Evolutionary conservation across 2,329 filamentous ascomycete species (phyloP).

Genomic region (Ophiostoma himal-ulmi): DNA sequence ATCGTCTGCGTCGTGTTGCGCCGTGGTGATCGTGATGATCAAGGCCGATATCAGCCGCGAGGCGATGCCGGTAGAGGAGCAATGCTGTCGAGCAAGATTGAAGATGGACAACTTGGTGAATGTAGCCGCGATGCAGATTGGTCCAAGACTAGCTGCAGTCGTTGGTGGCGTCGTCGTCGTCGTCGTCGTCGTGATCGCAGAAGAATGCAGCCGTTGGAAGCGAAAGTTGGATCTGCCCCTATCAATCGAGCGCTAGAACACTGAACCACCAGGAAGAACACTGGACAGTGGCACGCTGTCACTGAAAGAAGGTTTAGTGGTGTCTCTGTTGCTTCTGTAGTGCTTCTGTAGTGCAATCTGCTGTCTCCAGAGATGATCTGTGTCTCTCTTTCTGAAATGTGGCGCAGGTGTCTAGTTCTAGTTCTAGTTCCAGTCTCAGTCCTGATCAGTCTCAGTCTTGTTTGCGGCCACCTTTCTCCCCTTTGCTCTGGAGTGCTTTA

Average conservation of each 20-base stretch:
- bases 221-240: background rate
- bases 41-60: background rate
- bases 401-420: background rate
- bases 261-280: background rate
- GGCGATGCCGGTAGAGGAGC: background rate
- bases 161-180: background rate
- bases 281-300: no score
- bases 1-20: background rate
- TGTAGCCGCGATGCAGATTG: background rate
- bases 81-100: background rate
- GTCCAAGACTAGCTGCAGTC: background rate
- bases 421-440: background rate
- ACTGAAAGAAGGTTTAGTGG: background rate
- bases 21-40: background rate
- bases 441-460: background rate
- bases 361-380: slow-evolving; percentile 3
- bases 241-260: background rate
- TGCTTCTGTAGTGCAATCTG: background rate
- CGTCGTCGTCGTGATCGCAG: background rate
- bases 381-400: slow-evolving; percentile 4
- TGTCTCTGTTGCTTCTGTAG: background rate
- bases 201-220: background rate
- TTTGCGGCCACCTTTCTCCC: slow-evolving; percentile 4
- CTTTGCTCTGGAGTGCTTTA: background rate
- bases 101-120: background rate